A percentile compares a stretch with the other conserved stretches of the same genome.
Conservation (phyloP, 805 yeast genomes). For the Wickerhamiella sergipiensis region DNA sequence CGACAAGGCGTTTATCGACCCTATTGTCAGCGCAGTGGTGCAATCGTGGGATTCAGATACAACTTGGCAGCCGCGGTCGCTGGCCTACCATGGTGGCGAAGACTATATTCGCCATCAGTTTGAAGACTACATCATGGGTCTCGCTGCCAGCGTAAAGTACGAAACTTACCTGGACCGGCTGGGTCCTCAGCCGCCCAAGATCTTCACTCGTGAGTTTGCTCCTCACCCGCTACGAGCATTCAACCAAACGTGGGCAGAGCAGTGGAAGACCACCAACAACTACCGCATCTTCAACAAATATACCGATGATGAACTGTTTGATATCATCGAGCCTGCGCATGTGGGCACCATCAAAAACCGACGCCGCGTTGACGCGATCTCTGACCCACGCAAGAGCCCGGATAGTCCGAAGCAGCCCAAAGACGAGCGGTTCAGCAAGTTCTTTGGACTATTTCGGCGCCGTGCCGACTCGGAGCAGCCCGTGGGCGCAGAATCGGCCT, state of each 20-base stretch:
- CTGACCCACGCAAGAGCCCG: slow-evolving; percentile 2
- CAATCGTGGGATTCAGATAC: slow-evolving; percentile 30
- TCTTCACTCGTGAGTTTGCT: slow-evolving; percentile 18
- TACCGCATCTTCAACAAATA: slow-evolving; percentile 38
- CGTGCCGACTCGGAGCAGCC: background rate
- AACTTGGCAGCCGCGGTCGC: slow-evolving; percentile 29
- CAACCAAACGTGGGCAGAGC: slow-evolving; percentile 32
- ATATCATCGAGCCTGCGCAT: slow-evolving; percentile 35
- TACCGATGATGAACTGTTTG: slow-evolving; percentile 62
- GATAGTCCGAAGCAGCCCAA: background rate
- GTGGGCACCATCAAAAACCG: slow-evolving; percentile 7
- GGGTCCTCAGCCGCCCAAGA: slow-evolving; percentile 25
- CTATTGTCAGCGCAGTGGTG: slow-evolving; percentile 37
- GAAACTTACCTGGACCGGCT: slow-evolving; percentile 37
- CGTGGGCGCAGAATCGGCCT: background rate
- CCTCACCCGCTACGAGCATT: slow-evolving; percentile 31
- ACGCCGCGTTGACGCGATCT: slow-evolving; percentile 4
- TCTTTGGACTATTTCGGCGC: slow-evolving; percentile 1
- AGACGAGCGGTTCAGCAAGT: background rate
- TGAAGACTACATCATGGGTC: slow-evolving; percentile 76
- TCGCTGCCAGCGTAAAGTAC: slow-evolving; percentile 61
- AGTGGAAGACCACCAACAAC: slow-evolving; percentile 44
- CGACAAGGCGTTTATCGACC: slow-evolving; percentile 67
- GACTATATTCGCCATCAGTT: slow-evolving; percentile 79
- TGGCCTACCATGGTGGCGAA: slow-evolving; percentile 58